Base-by-base conservation (phyloP, 2,329 filamentous ascomycete species). In the Sporothrix dimorphospora region DNA sequence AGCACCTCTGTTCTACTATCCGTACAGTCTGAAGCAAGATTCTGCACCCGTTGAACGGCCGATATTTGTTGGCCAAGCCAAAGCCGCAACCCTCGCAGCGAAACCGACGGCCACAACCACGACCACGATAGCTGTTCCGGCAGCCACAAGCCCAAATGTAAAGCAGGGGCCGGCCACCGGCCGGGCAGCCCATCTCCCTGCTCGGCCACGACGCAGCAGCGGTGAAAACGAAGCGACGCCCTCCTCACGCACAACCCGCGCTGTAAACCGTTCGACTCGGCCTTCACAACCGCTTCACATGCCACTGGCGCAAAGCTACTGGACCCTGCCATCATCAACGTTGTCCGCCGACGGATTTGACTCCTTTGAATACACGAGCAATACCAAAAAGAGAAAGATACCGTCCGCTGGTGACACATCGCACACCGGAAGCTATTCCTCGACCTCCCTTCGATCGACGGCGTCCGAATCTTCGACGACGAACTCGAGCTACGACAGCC, bases 351-450 rank as follows among this genome's bases (percentile, higher is more conserved):
- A 98, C 80, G 94, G 94, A 16, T 98, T 98, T 80, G 96, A 99
- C 81, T 96, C 94, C 7, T 97, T 98, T 78, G 96, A 99, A 81
- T 98, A 98, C 78, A 97, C 94, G 47, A 98, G 97, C 81, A 99
- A 99, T 80, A 99, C 99, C 83, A 99, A 98, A 85, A 98, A 99
- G 82, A 89, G 96, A 76, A 99, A 99, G 83, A 98, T 99, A 49
- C 96, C 96, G 0, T 94, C 94, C 0, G 94, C 93, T 11, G 92
- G 93, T 21, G 92, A 93, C 77, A 85, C 90, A 16, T 88, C 81
- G 3, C 76, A 86, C 24, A 83, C 82, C 68, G 81, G 81, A 2
- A 78, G 79, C 7, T 85, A 87, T 73, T 78, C 78, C 4, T 75
- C 81, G 21, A 80, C 77, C 55, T 82, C 84, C 40, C 70, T 78